Evolutionary conservation across 768 basidiomycete species (phyloP), one percentile per base, ranked within the genome.

Genomic region (Podaxis pistillaris): DNA sequence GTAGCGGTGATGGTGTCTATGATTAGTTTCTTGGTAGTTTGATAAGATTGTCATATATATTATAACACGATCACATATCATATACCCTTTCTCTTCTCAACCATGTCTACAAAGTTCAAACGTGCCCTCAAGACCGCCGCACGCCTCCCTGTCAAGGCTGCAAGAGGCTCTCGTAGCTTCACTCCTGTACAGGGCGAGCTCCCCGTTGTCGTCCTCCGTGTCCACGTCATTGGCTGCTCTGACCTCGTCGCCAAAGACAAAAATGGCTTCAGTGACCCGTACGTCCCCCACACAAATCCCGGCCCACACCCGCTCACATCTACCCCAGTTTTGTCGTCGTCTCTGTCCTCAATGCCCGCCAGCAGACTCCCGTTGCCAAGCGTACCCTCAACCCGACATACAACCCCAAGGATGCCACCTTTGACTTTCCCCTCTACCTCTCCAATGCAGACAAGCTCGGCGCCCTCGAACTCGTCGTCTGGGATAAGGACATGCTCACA

Each of bases 401-500:
- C 65, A 66, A 78, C 0, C 64, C 87, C 11, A 86, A 86, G 64
- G 86, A 90, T 67, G 88, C 93, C 11, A 95, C 93, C 0, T 98
- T 95, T 71, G 92, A 96, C 63, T 93, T 96, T 67, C 91, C 94
- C 0, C 80, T 97, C 17, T 92, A 90, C 67, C 79, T 90, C 17
- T 90, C 88, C 15, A 81, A 90, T 28, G 87, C 88, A 0, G 89
- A 90, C 67, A 79, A 79, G 50, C 81, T 92, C 4, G 89, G 90
- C 37, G 86, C 83, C 1, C 68, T 98, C 47, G 95, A 98, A 74
- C 78, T 94, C 37, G 88, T 97, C 12, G 81, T 95, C 0, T 99
- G 96, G 96, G 95, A 96, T 75, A 94, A 90, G 77, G 96, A 98
- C 74, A 78, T 92, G 66, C 72, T 94, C 68, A 84, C 81, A 69